Base-by-base conservation (phyloP, 192 early-diverging fungal genomes). In the Mortierella antarctica region DNA sequence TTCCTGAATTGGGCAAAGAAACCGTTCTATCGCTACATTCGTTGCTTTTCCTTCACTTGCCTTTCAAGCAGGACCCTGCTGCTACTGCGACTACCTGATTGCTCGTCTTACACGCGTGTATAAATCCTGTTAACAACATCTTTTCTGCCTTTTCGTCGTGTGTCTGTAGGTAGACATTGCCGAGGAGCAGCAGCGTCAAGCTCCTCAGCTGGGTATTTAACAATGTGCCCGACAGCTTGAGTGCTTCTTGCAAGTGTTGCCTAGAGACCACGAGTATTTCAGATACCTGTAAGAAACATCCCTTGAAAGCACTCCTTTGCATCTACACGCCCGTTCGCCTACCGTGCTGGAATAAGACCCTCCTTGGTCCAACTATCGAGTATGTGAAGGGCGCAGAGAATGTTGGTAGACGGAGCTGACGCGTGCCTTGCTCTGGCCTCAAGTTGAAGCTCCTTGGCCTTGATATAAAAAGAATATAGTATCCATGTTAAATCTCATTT, bases 111-210 rank as follows among this genome's bases (percentile, higher is more conserved):
- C 41, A 52, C 39, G 73, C 74, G 66, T 76, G 62, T 23, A 64
- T 39, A 57, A 62, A 82, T 46, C 73, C 82, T 14, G 84, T 59
- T 54, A 57, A 59, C 17, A 83, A 67, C 69, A 83, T 86, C 52
- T 83, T 86, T 61, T 86, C 84, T 10, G 84, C 82, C n/a, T 86
- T 82, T n/a, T 72, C 77, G 31, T 86, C 82, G 12, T 86, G 82
- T 21, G 77, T 75, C 31, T 78, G 62, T 48, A 65, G 49, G 23
- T 83, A 83, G 9, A 86, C 58, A 45, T 73, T 74, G 7, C 84
- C 84, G 12, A 86, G 56, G 10, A 83, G 51, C 10, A 83, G 48
- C 11, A 86, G 54, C 15, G 82, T 73, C 66, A 86, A 39, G 15
- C 72, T 70, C 42, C 82, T 83, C 60, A 86, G 23, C 47, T 86